Evolutionary conservation across 805 yeast genomes (phyloP).

Genomic region (Ogataea paraovalis): DNA sequence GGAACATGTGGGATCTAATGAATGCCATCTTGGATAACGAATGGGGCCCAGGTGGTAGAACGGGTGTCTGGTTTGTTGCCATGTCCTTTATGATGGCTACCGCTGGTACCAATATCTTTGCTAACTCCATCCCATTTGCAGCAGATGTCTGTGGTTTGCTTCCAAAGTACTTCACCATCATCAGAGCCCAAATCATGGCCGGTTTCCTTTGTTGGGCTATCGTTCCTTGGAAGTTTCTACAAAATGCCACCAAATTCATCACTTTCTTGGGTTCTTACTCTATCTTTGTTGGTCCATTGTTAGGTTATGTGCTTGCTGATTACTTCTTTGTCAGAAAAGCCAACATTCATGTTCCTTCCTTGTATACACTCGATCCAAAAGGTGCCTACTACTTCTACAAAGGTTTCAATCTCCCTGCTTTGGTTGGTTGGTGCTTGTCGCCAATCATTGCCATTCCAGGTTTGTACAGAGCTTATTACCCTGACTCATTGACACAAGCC

Average conservation of each 20-base stretch:
- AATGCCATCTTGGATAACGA: slow-evolving; percentile 26
- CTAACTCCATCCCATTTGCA: slow-evolving; percentile 25
- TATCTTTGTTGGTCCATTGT: slow-evolving; percentile 21
- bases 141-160: slow-evolving; percentile 25
- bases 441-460: slow-evolving; percentile 29
- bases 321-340: slow-evolving; percentile 18
- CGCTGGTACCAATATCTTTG: slow-evolving; percentile 30
- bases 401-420: slow-evolving; percentile 17
- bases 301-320: slow-evolving; percentile 19
- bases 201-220: slow-evolving; percentile 22
- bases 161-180: slow-evolving; percentile 27
- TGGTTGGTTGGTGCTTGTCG: slow-evolving; percentile 15
- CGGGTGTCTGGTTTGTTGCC: slow-evolving; percentile 22
- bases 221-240: slow-evolving; percentile 23
- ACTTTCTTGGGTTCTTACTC: slow-evolving; percentile 21
- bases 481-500: slow-evolving; percentile 10
- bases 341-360: slow-evolving; percentile 19
- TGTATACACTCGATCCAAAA: slow-evolving; percentile 13
- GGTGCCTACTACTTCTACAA: slow-evolving; percentile 17
- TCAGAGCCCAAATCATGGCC: slow-evolving; percentile 19
- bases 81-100: slow-evolving; percentile 21
- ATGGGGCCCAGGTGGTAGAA: slow-evolving; percentile 26
- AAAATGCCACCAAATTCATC: slow-evolving; percentile 16
- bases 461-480: slow-evolving; percentile 24
- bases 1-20: slow-evolving; percentile 29